Percentiles rank a stretch among this genome's conserved stretches.
Conservation (phyloP, 1,139 yeast genomes). For the Suhomyces chickasaworum region DNA sequence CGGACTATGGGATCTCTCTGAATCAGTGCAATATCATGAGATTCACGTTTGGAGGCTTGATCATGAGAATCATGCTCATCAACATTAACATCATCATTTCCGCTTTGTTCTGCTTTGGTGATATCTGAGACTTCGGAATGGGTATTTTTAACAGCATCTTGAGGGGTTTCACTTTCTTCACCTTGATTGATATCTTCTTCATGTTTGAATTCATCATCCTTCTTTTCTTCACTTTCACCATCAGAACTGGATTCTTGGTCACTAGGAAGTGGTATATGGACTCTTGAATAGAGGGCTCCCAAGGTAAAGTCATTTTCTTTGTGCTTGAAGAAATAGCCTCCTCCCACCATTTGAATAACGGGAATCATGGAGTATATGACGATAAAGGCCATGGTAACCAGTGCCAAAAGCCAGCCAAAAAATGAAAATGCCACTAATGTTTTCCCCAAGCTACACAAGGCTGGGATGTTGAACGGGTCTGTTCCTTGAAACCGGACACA, state of each 20-base stretch:
- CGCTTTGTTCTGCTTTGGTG: too few species aligned
- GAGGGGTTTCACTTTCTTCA: neutral
- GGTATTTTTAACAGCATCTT: neutral
- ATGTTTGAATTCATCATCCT: neutral
- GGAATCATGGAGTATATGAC: conserved; percentile 12
- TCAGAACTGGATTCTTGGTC: conserved; percentile 7
- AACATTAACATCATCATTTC: too few species aligned
- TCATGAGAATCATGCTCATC: too few species aligned
- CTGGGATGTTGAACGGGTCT: neutral
- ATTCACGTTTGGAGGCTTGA: neutral
- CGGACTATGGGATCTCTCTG: conserved; percentile 2
- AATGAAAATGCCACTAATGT: conserved; percentile 35
- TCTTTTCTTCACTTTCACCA: conserved; percentile 1
- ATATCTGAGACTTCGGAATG: neutral
- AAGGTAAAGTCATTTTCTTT: conserved; percentile 13
- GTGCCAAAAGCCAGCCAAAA: conserved; percentile 27
- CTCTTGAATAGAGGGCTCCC: conserved; percentile 15
- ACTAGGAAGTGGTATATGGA: conserved; percentile 7
- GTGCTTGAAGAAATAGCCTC: conserved; percentile 9
- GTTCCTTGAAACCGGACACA: conserved; percentile 11
- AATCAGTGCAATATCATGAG: neutral
- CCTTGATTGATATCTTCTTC: neutral
- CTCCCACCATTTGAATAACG: conserved; percentile 9
- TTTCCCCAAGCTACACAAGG: conserved; percentile 22
- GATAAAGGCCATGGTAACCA: conserved; percentile 10